phyloP scores from a whole-genome alignment of 257 asterid species.

The Nemophila menziesii region DNA sequence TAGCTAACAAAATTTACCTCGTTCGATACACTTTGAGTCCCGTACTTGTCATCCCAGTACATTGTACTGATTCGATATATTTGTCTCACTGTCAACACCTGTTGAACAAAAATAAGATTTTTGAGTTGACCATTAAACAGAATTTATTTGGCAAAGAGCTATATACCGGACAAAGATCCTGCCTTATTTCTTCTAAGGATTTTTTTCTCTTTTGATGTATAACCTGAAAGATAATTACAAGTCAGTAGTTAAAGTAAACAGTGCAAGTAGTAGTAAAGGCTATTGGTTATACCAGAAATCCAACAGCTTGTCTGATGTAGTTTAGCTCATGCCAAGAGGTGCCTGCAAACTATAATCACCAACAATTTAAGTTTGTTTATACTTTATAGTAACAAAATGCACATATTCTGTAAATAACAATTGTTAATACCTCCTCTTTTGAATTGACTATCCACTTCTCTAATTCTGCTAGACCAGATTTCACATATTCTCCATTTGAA shows the following conservation, averaged over 20 bases:
- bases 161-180: conserved; percentile 92
- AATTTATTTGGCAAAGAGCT: conserved; percentile 2
- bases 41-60: conserved; percentile 99
- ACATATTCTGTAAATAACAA: conserved; percentile 6
- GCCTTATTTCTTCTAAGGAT: conserved; percentile 85
- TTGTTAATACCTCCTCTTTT: conserved; percentile 61
- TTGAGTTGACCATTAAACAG: conserved; percentile 11
- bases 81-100: conserved; percentile 89
- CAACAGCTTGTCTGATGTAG: conserved; percentile 98
- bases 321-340: conserved; percentile 96
- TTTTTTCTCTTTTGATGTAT: conserved; percentile 96
- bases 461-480: conserved; percentile 93
- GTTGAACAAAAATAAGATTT: conserved; percentile 10
- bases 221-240: conserved; percentile 42
- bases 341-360: conserved; percentile 74
- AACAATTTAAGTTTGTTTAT: conserved; percentile 21
- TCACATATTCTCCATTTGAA: conserved; percentile 94
- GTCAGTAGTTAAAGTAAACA: conserved; percentile 9
- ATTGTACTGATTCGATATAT: conserved; percentile 93
- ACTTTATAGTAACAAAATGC: conserved; percentile 5
- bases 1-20: conserved; percentile 39
- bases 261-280: conserved; percentile 7
- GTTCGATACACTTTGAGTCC: conserved; percentile 94
- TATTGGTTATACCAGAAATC: conserved; percentile 62
- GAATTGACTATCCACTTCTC: conserved; percentile 93